Conservation (phyloP, 2,329 filamentous ascomycete genomes). For the Sordariomycetes sp. region DNA sequence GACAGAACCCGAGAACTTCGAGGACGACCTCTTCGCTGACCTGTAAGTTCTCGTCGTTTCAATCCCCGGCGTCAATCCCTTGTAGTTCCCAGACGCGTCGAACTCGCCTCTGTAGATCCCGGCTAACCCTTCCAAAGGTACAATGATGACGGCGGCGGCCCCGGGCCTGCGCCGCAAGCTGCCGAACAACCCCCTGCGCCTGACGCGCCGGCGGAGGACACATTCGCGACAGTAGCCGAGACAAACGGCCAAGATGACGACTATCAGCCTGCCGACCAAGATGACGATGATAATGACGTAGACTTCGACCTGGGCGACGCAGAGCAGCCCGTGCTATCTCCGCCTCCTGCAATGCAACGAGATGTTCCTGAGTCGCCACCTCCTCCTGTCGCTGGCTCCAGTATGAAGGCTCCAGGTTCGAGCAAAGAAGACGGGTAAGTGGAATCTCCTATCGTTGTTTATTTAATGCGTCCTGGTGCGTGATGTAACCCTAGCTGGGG, state of each 20-base stretch:
- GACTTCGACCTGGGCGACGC: conserved; percentile 46
- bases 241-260: neutral
- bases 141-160: conserved; percentile 8
- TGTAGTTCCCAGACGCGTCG: neutral
- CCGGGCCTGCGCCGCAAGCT: conserved; percentile 14
- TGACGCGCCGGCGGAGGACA: neutral
- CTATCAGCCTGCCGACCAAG: conserved; percentile 21
- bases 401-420: neutral
- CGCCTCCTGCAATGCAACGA: conserved; percentile 10
- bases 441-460: neutral
- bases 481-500: neutral
- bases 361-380: conserved; percentile 1
- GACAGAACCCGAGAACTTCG: conserved; percentile 72
- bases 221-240: neutral
- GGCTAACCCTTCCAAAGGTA: conserved; percentile 5
- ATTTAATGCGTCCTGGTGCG: neutral
- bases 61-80: neutral
- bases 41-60: conserved; percentile 52
- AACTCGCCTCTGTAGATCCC: neutral
- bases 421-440: conserved; percentile 34
- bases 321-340: conserved; percentile 15
- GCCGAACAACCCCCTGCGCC: conserved; percentile 14
- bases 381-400: neutral
- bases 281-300: conserved; percentile 45
- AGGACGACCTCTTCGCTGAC: conserved; percentile 93